Base-by-base conservation (phyloP, 371 early-diverging fungal genomes). In the Rhizopus sp. region DNA sequence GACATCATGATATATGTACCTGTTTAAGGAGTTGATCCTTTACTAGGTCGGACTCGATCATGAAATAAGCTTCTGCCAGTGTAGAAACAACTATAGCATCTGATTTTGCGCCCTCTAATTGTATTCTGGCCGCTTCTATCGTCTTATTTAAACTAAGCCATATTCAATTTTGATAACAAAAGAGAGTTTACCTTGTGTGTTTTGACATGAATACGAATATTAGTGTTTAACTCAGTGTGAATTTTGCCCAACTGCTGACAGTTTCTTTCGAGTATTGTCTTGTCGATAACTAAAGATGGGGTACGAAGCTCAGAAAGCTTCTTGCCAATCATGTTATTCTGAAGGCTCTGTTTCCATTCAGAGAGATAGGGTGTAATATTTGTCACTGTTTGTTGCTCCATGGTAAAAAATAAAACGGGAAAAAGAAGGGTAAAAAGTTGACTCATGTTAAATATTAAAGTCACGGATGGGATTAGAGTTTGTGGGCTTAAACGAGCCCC, bases 61-160 rank as follows among this genome's bases (percentile, higher is more conserved):
- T 59, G 16, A 46, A 55, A 41, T 68, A 52, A 34, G 78, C 78
- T 52, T 78, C 78, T 10, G 78, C 68, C 42, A 78, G 17, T 1
- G 78, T 78, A 2, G 75, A 75, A 4, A 75, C 75, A 8, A 78
- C 73, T 48, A 78, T 73, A n/a, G 75, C 69, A 35, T 72, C 54
- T 3, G 70, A 68, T 8, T 66, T 53, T 1, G 73, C 67, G n/a
- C 35, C 54, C 17, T 59, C 60, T 5, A 78, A 57, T 35, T 78
- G 71, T n/a, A 75, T 60, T 17, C 62, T 71, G 10, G 78, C 55
- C 10, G 60, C 71, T 51, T 78, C 78, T 29, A 73, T 46, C 1
- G 78, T 68, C 75, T 77, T 23, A 23, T 23, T 57, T 32, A 33
- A 9, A 37, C 16, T 5, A 8, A 12, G 13, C 9, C 34, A 7